A percentile compares a stretch with the other conserved stretches of the same genome.
These are phyloP conservation scores for Saccharum spontaneum DNA, from an alignment of 176 grass and related monocot genomes.

Conservation along the genomic window DNA sequence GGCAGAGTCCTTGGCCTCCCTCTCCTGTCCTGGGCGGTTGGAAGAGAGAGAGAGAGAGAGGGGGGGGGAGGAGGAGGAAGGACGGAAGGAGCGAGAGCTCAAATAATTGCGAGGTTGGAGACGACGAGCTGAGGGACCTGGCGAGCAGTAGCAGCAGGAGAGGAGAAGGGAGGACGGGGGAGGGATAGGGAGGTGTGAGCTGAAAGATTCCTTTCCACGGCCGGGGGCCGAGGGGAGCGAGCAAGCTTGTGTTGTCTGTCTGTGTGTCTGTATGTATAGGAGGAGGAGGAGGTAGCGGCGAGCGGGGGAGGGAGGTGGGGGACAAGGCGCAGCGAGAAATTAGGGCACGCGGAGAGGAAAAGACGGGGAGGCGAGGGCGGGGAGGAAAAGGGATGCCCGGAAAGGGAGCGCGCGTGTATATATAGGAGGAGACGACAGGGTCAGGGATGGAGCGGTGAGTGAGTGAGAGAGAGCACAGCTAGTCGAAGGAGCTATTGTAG, in stretches of 20 bases:
- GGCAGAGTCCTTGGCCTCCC: background rate
- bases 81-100: background rate
- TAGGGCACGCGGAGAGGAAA: constrained; percentile 53
- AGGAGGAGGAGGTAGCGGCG: background rate
- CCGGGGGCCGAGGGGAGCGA: background rate
- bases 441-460: no score
- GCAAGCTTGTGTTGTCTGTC: background rate
- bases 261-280: constrained; percentile 1
- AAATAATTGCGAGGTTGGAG: background rate
- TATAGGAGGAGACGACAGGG: constrained; percentile 18
- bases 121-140: background rate
- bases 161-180: background rate
- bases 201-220: constrained; percentile 40
- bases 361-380: constrained; percentile 22
- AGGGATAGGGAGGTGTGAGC: constrained; percentile 18
- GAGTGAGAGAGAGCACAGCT: no score
- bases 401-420: constrained; percentile 44
- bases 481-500: no score
- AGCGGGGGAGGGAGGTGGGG: background rate
- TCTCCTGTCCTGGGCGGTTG: background rate
- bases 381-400: constrained; percentile 23
- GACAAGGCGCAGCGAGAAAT: constrained; percentile 62
- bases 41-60: background rate
- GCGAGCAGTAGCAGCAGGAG: background rate
- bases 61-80: background rate